Base-by-base conservation (phyloP, 768 basidiomycete species). In the Mycena crocata region DNA sequence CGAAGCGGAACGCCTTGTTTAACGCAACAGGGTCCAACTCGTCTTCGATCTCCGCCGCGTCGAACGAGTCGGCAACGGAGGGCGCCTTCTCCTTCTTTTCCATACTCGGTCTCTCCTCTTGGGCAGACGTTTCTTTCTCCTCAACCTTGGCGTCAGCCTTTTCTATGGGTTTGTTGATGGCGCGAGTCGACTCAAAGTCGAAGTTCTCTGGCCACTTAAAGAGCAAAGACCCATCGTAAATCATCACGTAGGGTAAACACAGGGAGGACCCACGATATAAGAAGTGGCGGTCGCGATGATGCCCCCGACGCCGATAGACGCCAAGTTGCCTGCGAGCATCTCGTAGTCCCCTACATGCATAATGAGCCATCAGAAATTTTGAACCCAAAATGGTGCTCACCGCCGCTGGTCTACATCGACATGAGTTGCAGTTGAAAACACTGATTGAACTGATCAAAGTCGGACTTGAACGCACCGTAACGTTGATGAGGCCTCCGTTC, bases 241-340 rank as follows among this genome's bases (percentile, higher is more conserved):
- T 14, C 35, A 44, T 35, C 17, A 35, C 24, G 15, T 10, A 21
- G 30, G 23, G 17, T 39, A 28, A 54, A 49, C 15, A 13, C 15
- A 55, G 50, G 15, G 7, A 26, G 21, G 6, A 78, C 88, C 63
- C 73, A 91, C 91, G 26, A 95, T 81, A 49, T 89, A 75, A 0
- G 94, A 94, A 37, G 85, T 78, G 4, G 78, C 81, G 26, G 89
- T 83, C 3, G 94, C 86, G 67, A 98, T 82, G 59, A 98, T 90
- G 5, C 86, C 94, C 10, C 94, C 93, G 15, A 93, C 83, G 30
- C 87, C 91, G 69, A 96, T 93, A 2, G 94, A 90, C 2, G 90
- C 90, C n/a, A 97, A 80, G 78, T 96, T 96, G 3, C 96, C 96
- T 0, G 94, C 90, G 19, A 98, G 84, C 94, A 98, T 96, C 73